Conservation (phyloP, 148 eudicot genomes). For the Polygonum aviculare region DNA sequence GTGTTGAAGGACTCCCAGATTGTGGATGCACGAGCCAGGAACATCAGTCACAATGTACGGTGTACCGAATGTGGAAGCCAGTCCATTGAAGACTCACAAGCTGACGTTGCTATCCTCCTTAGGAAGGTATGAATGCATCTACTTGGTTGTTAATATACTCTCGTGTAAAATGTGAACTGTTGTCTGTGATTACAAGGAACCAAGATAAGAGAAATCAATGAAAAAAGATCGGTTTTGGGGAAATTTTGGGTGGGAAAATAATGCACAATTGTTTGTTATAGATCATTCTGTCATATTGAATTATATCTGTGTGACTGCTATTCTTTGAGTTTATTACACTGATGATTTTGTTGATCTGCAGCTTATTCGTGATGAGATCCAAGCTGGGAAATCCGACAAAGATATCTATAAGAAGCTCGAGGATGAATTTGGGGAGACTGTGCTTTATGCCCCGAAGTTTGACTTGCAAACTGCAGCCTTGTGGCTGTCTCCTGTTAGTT, state of each 20-base stretch:
- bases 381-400: constrained; percentile 72
- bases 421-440: constrained; percentile 82
- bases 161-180: background rate
- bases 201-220: background rate
- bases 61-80: constrained; percentile 96
- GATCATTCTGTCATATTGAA: background rate
- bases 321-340: background rate
- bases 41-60: constrained; percentile 89
- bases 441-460: constrained; percentile 82
- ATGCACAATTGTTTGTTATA: background rate
- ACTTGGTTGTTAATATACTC: background rate
- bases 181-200: background rate
- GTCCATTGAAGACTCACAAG: constrained; percentile 98
- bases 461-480: constrained; percentile 92
- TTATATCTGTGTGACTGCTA: background rate
- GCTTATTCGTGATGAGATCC: constrained; percentile 95
- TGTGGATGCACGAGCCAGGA: constrained; percentile 78
- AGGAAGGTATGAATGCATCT: constrained; percentile 45
- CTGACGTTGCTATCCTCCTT: constrained; percentile 85
- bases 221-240: background rate
- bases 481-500: constrained; percentile 89
- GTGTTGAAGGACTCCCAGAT: constrained; percentile 44
- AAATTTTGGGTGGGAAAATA: background rate
- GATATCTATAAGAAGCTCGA: constrained; percentile 88
- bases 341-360: constrained; percentile 18